Percentiles rank a stretch among this genome's conserved stretches.
Evolutionary conservation across 78 protist species (phyloP).

Genomic region (Chrysochromulina tobinii): DNA sequence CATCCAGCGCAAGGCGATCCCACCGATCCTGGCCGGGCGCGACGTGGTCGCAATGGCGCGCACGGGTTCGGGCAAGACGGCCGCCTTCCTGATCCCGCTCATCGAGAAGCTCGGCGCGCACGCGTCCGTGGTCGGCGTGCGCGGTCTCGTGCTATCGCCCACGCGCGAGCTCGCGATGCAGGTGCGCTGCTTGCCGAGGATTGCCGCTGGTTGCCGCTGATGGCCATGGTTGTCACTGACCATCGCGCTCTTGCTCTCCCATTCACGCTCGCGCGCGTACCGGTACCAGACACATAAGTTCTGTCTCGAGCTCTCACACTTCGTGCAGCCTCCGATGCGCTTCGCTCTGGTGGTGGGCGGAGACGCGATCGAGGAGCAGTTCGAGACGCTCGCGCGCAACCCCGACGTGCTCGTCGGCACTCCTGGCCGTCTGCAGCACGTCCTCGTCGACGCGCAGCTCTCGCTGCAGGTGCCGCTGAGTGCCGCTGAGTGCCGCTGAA

Average conservation of each 20-base stretch:
- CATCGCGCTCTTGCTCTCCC: no score
- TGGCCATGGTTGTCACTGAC: no score
- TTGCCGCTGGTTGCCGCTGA: no score
- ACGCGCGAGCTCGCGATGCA: constrained; percentile 99
- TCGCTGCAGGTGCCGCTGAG: no score
- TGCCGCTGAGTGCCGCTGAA: no score
- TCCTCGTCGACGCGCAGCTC: constrained; percentile 79
- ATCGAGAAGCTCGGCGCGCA: constrained; percentile 57
- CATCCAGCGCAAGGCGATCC: constrained; percentile 83
- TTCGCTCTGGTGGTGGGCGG: constrained; percentile 93
- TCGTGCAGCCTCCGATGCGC: constrained; percentile 58
- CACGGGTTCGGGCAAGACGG: constrained; percentile 99
- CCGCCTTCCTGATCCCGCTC: constrained; percentile 93
- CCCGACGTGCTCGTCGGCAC: constrained; percentile 96
- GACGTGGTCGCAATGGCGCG: constrained; percentile 98
- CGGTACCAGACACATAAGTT: constrained; percentile 31
- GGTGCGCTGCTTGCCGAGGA: not conserved
- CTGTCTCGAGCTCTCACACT: constrained; percentile 65
- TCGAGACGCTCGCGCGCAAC: constrained; percentile 75
- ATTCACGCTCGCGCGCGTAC: no score
- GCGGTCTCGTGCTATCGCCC: constrained; percentile 94
- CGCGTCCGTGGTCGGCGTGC: constrained; percentile 77
- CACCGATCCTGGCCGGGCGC: constrained; percentile 75
- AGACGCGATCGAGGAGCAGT: constrained; percentile 85
- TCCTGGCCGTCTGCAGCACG: constrained; percentile 97